Evolutionary conservation across 2,329 filamentous ascomycete genomes (phyloP).

Genomic region (Aquanectria penicillioides): DNA sequence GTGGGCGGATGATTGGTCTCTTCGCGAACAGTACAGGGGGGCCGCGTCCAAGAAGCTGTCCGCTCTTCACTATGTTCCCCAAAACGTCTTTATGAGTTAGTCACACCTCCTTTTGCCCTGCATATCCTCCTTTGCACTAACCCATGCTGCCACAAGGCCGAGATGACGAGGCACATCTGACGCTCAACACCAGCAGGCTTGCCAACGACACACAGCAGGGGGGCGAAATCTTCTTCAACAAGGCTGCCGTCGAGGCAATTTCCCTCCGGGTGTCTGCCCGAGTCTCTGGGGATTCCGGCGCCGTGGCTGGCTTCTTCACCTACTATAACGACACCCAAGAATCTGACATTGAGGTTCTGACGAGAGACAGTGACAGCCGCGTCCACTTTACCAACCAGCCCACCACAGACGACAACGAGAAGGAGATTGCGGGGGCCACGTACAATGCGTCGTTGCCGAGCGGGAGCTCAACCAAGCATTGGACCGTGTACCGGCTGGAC

Average conservation of each 20-base stretch:
- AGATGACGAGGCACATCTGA: constrained; percentile 6
- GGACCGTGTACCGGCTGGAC: constrained; percentile 24
- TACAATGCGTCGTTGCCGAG: constrained; percentile 9
- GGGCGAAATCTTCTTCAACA: constrained; percentile 20
- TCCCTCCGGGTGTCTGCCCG: constrained; percentile 23
- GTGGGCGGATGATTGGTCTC: constrained; percentile 18
- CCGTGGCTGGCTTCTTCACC: constrained; percentile 28
- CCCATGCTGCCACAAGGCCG: not conserved
- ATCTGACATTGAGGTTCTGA: constrained; percentile 27
- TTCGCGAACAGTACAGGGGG: constrained; percentile 6
- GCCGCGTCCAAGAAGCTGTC: constrained; percentile 12
- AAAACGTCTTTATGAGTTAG: constrained; percentile 22
- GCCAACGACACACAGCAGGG: constrained; percentile 18
- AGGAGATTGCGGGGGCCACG: constrained; percentile 17
- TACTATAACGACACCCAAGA: constrained; percentile 32
- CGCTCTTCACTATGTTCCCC: constrained; percentile 13
- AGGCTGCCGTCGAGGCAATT: constrained; percentile 14
- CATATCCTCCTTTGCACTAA: not conserved
- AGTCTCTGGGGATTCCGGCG: constrained; percentile 20
- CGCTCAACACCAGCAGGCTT: constrained; percentile 22
- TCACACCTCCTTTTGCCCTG: not conserved
- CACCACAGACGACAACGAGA: constrained; percentile 6
- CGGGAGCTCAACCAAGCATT: not conserved
- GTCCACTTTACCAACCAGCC: constrained; percentile 25
- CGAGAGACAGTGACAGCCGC: constrained; percentile 5